These are phyloP conservation scores for Sphaerosporella brunnea DNA, from an alignment of 495 filamentous ascomycete genomes.

Conservation along the genomic window DNA sequence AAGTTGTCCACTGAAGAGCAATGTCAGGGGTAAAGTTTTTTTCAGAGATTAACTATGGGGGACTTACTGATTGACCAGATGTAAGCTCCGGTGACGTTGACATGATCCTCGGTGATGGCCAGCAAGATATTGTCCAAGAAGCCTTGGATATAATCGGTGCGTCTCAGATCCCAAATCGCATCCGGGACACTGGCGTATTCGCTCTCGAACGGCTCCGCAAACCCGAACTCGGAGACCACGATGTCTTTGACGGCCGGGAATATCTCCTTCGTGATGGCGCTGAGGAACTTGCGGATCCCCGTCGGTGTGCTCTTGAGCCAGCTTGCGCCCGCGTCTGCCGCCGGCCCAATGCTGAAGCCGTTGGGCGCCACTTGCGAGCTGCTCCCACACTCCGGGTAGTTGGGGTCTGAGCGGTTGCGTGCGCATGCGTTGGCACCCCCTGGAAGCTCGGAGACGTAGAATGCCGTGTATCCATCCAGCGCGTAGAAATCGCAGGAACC, in stretches of 20 bases:
- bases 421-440: conserved; percentile 26
- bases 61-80: conserved; percentile 29
- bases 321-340: conserved; percentile 27
- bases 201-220: conserved; percentile 31
- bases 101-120: conserved; percentile 25
- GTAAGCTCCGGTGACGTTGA: conserved; percentile 32
- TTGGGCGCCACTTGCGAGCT: conserved; percentile 18
- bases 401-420: conserved; percentile 27
- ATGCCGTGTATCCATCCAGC: conserved; percentile 29
- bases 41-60: not conserved
- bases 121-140: conserved; percentile 30
- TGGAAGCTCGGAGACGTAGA: conserved; percentile 21
- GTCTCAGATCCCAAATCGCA: not conserved
- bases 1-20: conserved; percentile 28
- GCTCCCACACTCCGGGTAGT: conserved; percentile 29
- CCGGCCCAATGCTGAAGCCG: conserved; percentile 29
- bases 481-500: conserved; percentile 33
- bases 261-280: conserved; percentile 30
- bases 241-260: conserved; percentile 30
- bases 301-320: conserved; percentile 31
- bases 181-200: conserved; percentile 9
- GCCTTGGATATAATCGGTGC: conserved; percentile 28
- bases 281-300: conserved; percentile 31
- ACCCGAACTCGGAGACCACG: conserved; percentile 33
- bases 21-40: conserved; percentile 4